These are phyloP conservation scores for Penicillium thymicola DNA, from an alignment of 2,329 filamentous ascomycete genomes.

Conservation along the genomic window DNA sequence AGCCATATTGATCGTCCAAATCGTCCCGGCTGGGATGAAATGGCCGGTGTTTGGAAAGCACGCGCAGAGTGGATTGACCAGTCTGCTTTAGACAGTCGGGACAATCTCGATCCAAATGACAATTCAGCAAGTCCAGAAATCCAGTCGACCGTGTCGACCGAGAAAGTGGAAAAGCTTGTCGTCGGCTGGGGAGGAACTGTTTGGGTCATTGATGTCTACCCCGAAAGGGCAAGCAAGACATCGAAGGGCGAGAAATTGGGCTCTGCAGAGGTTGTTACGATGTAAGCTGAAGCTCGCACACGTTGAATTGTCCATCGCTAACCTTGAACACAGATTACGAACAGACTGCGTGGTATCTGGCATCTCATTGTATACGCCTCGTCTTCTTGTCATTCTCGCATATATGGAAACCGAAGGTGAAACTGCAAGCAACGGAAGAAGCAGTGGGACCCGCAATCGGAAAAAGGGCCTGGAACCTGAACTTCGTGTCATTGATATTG, in stretches of 20 bases:
- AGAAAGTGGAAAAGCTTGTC: conserved; percentile 68
- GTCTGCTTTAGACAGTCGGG: conserved; percentile 69
- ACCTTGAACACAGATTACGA: conserved; percentile 61
- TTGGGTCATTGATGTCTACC: conserved; percentile 90
- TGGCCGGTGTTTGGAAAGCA: conserved; percentile 94
- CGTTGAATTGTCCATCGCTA: conserved; percentile 22
- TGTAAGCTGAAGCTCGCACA: conserved; percentile 57
- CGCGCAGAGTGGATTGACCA: conserved; percentile 92
- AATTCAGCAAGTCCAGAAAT: conserved; percentile 37
- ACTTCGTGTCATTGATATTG: conserved; percentile 83
- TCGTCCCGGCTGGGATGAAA: conserved; percentile 86
- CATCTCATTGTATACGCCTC: conserved; percentile 93
- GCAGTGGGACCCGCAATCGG: conserved; percentile 62
- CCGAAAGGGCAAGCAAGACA: conserved; percentile 65
- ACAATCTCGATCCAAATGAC: conserved; percentile 44
- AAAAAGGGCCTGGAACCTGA: conserved; percentile 83
- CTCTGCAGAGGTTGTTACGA: conserved; percentile 85
- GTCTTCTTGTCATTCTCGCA: conserved; percentile 83
- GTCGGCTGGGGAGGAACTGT: conserved; percentile 96
- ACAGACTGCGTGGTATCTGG: conserved; percentile 98
- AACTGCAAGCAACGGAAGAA: conserved; percentile 48
- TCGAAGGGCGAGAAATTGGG: conserved; percentile 70
- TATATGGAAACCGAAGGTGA: conserved; percentile 75
- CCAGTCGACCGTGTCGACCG: conserved; percentile 42
- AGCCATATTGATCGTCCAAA: conserved; percentile 88